A percentile compares a stretch with the other conserved stretches of the same genome.
Evolutionary conservation across 2,329 filamentous ascomycete species (phyloP).

Genomic region (Sporothrix brunneoviolacea): DNA sequence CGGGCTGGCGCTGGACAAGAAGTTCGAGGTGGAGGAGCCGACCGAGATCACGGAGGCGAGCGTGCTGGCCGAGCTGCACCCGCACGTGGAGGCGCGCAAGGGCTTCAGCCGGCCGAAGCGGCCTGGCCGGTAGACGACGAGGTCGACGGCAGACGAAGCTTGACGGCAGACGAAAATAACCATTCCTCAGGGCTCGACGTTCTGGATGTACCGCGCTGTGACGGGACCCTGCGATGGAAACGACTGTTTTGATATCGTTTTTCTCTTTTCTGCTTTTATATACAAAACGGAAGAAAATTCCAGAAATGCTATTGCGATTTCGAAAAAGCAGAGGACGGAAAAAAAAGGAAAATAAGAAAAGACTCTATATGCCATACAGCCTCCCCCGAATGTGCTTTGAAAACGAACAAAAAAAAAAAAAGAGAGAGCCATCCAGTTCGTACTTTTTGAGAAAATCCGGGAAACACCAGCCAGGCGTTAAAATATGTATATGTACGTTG

Average conservation of each 20-base stretch:
- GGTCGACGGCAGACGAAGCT: no score
- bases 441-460: background rate
- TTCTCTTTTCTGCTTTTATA: no score
- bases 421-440: background rate
- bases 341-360: background rate
- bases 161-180: no score
- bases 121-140: constrained; percentile 54
- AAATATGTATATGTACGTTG: no score
- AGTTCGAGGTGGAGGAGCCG: constrained; percentile 61
- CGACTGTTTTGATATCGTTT: no score
- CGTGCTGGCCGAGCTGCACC: constrained; percentile 62
- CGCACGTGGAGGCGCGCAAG: constrained; percentile 57
- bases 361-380: background rate
- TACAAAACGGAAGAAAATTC: background rate
- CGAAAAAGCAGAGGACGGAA: background rate
- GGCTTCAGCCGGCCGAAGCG: constrained; percentile 73
- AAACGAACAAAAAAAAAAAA: background rate
- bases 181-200: no score
- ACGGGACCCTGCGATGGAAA: no score
- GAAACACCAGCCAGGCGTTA: background rate
- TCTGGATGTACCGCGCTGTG: no score
- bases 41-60: constrained; percentile 62
- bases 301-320: constrained; percentile 5
- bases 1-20: constrained; percentile 62
- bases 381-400: background rate